Base-by-base conservation (phyloP, 805 yeast genomes). In the Suhomyces xylopsoci region DNA sequence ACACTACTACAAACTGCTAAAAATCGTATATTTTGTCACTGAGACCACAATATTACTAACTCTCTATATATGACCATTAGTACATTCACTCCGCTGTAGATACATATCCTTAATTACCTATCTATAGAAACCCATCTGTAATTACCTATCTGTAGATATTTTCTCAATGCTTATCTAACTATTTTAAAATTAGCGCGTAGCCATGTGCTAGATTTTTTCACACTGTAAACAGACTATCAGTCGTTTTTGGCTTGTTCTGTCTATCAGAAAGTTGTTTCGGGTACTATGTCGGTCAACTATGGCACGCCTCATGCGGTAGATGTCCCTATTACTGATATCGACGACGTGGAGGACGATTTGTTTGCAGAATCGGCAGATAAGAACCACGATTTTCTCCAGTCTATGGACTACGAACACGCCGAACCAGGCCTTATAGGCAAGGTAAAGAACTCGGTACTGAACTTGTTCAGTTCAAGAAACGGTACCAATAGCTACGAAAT, bases 271-370 rank as follows among this genome's bases (percentile, higher is more conserved):
- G 22, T 20, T 20, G 22, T 20, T 20, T 20, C 4, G 22, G n/a
- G 45, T 9, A n/a, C 10, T 3, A 50, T 50, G 52, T 50, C 52
- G 34, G 54, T 51, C 6, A 47, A 51, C 19, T 51, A 42, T 28
- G 48, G 19, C 24, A 19, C 30, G n/a, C 51, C 63, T 1, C 80
- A 78, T 56, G 66, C 62, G 1, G 79, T 76, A 6, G 88, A 83
- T 55, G 62, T 80, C 3, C 88, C 87, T 0, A 71, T 83, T 4
- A 79, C 84, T 0, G 77, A 83, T 59, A 65, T 83, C 51, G 87
- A 83, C 58, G 77, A 71, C 22, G 77, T 66, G 14, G 79, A 74
- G 50, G 75, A 71, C 51, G 52, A 66, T 17, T 44, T 70, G 3
- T 63, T 64, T 52, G 53, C 54, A 6, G 64, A 68, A 22, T 62